Evolutionary conservation across 2,329 filamentous ascomycete genomes (phyloP), one percentile per base, ranked within the genome.

Genomic region (Fusarium circinatum): DNA sequence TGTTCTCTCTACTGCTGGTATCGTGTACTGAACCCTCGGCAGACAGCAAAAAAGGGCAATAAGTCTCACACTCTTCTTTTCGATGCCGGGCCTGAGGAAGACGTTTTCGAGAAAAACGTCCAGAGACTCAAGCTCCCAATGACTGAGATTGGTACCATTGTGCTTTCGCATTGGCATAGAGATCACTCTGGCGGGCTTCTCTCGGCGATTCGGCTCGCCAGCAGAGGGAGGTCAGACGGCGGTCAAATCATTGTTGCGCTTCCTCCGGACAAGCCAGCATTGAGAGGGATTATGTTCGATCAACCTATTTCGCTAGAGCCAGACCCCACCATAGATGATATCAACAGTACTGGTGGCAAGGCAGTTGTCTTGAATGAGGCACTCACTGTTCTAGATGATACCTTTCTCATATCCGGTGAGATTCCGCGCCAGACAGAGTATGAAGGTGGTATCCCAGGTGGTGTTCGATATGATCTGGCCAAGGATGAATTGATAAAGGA

Each of bases 111-210:
- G 26, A 60, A 41, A n/a, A 60, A 41, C 8, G 45, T 20, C 8
- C 30, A 60, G 22, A 38, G 45, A 22, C 34, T 60, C 26, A 39
- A 6, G 5, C 45, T 60, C 1, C 45, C 57, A 3, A 52, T 60
- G 57, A 1, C 22, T 9, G 57, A 32, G 0, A 32, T 39, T 4
- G 45, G 57, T 3, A 9, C 34, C 2, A 60, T 52, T 22, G 34
- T 41, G 5, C 57, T 60, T 22, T 60, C 45, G 10, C 57, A 60
- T 26, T 60, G 57, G 45, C 57, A 60, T n/a, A 26, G 44, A 32
- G 45, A 60, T 22, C 57, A 60, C 22, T 60, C 57, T 12, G 57
- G 57, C 3, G 57, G 57, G 7, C 34, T 52, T 17, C 57, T 52
- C 22, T 52, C 44, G 0, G 45, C 57, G 5, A 60, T 41, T 60